Evolutionary conservation across 192 early-diverging fungal species (phyloP).

Genomic region (Obelidium mucronatum): DNA sequence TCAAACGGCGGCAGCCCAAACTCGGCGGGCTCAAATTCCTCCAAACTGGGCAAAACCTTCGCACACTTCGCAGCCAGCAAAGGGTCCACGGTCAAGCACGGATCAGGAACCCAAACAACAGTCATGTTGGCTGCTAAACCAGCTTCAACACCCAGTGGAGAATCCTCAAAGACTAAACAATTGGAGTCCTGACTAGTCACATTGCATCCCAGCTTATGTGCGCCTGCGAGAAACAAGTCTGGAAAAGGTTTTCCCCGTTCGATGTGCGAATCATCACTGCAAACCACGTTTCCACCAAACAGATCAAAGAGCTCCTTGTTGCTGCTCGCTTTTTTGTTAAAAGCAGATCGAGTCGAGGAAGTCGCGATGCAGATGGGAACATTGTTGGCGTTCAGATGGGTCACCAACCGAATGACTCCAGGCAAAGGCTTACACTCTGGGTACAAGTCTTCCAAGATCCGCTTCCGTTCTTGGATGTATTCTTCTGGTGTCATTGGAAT

Average conservation of each 20-base stretch:
- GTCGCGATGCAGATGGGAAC: constrained; percentile 82
- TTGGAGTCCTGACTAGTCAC: constrained; percentile 36
- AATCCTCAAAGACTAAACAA: constrained; percentile 92
- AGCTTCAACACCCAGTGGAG: constrained; percentile 80
- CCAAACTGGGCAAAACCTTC: constrained; percentile 30
- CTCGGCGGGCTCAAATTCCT: constrained; percentile 47
- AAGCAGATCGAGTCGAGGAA: constrained; percentile 76
- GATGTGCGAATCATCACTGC: constrained; percentile 87
- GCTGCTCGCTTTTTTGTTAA: constrained; percentile 73
- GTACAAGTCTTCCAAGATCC: constrained; percentile 56
- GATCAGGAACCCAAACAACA: constrained; percentile 89
- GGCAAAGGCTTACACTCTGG: constrained; percentile 69
- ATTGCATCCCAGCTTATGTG: constrained; percentile 56
- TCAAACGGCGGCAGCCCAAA: constrained; percentile 52
- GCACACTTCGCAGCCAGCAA: background rate
- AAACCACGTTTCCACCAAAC: constrained; percentile 80
- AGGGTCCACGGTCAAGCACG: constrained; percentile 30
- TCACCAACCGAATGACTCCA: constrained; percentile 61
- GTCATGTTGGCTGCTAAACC: constrained; percentile 82
- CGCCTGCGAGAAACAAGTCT: constrained; percentile 87
- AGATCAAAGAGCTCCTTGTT: constrained; percentile 76
- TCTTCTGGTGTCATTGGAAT: constrained; percentile 86
- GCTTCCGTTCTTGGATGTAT: constrained; percentile 68
- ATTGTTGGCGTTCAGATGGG: constrained; percentile 72
- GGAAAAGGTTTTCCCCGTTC: constrained; percentile 85